A percentile compares a stretch with the other conserved stretches of the same genome.
Evolutionary conservation across 2,329 filamentous ascomycete genomes (phyloP).

Genomic region (Triangularia verruculosa): DNA sequence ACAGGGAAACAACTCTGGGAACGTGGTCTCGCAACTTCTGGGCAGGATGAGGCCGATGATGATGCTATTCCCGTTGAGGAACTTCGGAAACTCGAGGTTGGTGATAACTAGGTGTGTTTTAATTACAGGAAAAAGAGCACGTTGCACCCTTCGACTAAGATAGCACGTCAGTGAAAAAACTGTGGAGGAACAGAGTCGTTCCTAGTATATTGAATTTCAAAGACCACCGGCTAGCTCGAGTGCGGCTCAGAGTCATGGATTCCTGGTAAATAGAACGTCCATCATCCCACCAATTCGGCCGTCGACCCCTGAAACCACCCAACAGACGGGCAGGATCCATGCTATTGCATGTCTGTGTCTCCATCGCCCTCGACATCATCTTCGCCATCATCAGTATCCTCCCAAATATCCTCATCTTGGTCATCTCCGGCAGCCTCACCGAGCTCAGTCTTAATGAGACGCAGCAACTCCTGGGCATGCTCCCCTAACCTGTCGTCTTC

Average conservation of each 20-base stretch:
- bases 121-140: background rate
- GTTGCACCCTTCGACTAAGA: background rate
- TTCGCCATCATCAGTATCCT: slow-evolving; percentile 44
- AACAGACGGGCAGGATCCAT: background rate
- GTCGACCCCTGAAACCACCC: slow-evolving; percentile 5
- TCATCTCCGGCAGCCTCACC: slow-evolving; percentile 55
- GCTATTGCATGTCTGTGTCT: slow-evolving; percentile 24
- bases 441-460: slow-evolving; percentile 60
- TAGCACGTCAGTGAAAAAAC: background rate
- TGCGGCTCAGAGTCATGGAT: background rate
- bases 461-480: slow-evolving; percentile 70
- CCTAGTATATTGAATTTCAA: background rate
- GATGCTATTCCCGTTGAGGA: slow-evolving; percentile 57
- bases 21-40: slow-evolving; percentile 63
- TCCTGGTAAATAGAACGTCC: background rate
- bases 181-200: background rate
- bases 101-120: slow-evolving; percentile 40
- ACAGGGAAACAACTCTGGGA: slow-evolving; percentile 79
- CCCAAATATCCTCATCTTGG: slow-evolving; percentile 53
- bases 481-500: slow-evolving; percentile 76
- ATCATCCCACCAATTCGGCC: slow-evolving; percentile 13
- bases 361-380: slow-evolving; percentile 21
- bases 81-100: slow-evolving; percentile 70
- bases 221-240: background rate
- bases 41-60: slow-evolving; percentile 64